These are phyloP conservation scores for Trichoderma gracile DNA, from an alignment of 2,329 filamentous ascomycete genomes.

Conservation along the genomic window DNA sequence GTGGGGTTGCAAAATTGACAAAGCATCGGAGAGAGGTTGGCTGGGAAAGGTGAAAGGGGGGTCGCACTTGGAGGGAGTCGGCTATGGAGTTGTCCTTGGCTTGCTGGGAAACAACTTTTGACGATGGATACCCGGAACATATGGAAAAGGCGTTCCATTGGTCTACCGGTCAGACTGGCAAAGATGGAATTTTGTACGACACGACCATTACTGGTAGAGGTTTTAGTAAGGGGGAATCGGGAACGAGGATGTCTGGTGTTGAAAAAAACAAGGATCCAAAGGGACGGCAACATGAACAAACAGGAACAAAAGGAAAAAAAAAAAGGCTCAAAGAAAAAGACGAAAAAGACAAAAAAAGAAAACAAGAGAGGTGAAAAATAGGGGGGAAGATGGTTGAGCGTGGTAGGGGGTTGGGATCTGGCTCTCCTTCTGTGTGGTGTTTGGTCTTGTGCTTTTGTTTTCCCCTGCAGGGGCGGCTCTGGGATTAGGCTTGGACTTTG, in stretches of 20 bases:
- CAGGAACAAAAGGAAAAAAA: neutral
- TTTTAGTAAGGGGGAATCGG: neutral
- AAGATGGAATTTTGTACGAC: slow-evolving; percentile 1
- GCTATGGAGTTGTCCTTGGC: slow-evolving; percentile 7
- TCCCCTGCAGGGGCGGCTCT: slow-evolving; percentile 13
- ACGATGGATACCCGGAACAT: slow-evolving; percentile 4
- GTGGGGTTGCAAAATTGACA: slow-evolving; percentile 23
- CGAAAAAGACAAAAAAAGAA: neutral
- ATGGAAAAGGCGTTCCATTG: slow-evolving; percentile 21
- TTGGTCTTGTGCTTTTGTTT: no score
- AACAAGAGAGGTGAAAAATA: no score
- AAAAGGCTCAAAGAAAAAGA: neutral
- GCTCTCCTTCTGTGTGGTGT: slow-evolving; percentile 11
- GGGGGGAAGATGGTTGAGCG: neutral
- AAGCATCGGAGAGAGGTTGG: neutral
- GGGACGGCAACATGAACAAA: neutral
- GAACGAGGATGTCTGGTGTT: neutral
- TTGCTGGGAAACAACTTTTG: slow-evolving; percentile 6
- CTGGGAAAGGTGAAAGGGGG: neutral
- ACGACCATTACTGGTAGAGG: neutral
- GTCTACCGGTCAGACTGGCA: slow-evolving; percentile 5
- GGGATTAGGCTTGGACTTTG: slow-evolving; percentile 18
- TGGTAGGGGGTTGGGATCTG: neutral
- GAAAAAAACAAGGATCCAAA: neutral
- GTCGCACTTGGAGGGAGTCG: neutral